Percentiles rank a stretch among this genome's conserved stretches.
Evolutionary conservation across 2,329 filamentous ascomycete species (phyloP).

Genomic region (Madurella mycetomatis): DNA sequence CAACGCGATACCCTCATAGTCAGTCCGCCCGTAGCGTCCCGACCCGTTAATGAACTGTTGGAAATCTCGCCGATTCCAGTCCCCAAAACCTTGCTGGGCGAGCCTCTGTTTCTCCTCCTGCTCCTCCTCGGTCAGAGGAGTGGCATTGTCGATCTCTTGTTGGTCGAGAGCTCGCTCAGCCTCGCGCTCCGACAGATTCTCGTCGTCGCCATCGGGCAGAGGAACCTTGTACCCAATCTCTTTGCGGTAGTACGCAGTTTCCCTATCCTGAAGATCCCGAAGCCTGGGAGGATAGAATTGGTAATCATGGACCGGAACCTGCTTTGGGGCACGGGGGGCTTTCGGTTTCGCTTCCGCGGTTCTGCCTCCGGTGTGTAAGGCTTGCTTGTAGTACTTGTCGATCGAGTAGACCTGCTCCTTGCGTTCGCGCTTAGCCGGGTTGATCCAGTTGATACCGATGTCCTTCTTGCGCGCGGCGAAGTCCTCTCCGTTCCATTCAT

Average conservation of each 20-base stretch:
- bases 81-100: constrained; percentile 78
- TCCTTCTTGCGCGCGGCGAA: constrained; percentile 91
- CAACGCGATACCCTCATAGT: constrained; percentile 77
- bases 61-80: constrained; percentile 97
- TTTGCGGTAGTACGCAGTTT: constrained; percentile 93
- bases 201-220: constrained; percentile 80
- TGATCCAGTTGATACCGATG: constrained; percentile 93
- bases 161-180: constrained; percentile 85
- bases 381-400: constrained; percentile 96
- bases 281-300: constrained; percentile 90
- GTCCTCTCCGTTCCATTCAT: constrained; percentile 98
- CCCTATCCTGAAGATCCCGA: constrained; percentile 86
- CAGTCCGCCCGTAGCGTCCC: constrained; percentile 82
- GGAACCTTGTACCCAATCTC: constrained; percentile 95
- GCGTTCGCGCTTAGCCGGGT: constrained; percentile 94
- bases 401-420: constrained; percentile 98
- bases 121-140: constrained; percentile 83
- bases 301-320: constrained; percentile 88
- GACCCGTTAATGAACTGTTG: constrained; percentile 97
- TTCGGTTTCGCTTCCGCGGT: constrained; percentile 87
- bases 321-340: constrained; percentile 90
- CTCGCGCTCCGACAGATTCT: constrained; percentile 75
- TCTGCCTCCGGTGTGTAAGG: constrained; percentile 71
- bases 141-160: constrained; percentile 87
- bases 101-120: constrained; percentile 79